phyloP scores from a whole-genome alignment of 106 monocot species.

The Chionographis japonica region DNA sequence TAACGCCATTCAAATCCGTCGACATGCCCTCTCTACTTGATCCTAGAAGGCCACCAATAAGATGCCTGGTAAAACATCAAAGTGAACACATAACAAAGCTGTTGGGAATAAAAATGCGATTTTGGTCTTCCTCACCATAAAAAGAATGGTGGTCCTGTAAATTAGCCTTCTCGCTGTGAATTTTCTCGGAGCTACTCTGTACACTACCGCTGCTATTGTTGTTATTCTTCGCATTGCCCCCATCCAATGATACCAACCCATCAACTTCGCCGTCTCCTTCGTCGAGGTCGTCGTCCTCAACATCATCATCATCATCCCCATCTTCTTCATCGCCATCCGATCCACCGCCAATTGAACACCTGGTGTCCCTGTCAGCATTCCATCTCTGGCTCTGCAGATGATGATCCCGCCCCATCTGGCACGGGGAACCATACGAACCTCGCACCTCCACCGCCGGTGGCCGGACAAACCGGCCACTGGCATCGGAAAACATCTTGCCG shows the following conservation, averaged over 20 bases:
- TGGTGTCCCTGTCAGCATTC: constrained; percentile 2
- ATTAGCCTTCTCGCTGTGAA: constrained; percentile 7
- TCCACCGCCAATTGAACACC: constrained; percentile 5
- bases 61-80: background rate
- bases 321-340: constrained; percentile 20
- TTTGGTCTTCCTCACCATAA: constrained; percentile 27
- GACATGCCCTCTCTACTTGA: constrained; percentile 15
- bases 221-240: constrained; percentile 21
- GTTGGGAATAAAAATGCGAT: background rate
- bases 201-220: constrained; percentile 56
- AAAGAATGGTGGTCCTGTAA: constrained; percentile 22
- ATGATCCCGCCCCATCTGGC: too few species aligned
- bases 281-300: constrained; percentile 27
- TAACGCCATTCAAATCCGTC: constrained; percentile 15
- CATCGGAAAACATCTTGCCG: constrained; percentile 11
- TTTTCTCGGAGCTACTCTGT: constrained; percentile 60
- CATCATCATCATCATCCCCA: constrained; percentile 18
- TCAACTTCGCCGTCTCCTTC: constrained; percentile 45
- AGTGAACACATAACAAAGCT: background rate
- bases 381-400: constrained; percentile 5
- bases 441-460: background rate
- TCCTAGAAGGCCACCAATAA: constrained; percentile 19
- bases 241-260: constrained; percentile 29
- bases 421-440: constrained; percentile 4
- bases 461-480: background rate